Evolutionary conservation across 2,329 filamentous ascomycete genomes (phyloP).

Genomic region (Ambrosiella cleistominuta): DNA sequence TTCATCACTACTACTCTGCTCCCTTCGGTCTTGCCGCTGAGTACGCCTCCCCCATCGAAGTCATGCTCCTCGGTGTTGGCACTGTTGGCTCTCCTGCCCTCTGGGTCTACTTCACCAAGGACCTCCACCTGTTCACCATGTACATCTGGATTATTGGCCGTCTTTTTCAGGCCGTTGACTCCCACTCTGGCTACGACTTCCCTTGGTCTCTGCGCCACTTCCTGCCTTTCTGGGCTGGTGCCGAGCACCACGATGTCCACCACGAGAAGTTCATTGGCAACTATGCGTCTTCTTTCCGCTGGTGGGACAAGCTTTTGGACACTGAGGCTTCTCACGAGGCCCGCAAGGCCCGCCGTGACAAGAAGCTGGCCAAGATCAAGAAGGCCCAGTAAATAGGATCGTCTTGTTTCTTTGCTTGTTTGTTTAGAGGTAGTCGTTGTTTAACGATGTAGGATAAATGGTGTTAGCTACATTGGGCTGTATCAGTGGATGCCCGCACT

Average conservation of each 20-base stretch:
- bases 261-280: constrained; percentile 98
- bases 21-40: constrained; percentile 93
- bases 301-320: constrained; percentile 93
- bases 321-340: constrained; percentile 86
- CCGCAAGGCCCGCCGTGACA: constrained; percentile 64
- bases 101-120: constrained; percentile 64
- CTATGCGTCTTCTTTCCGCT: constrained; percentile 93
- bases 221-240: constrained; percentile 94
- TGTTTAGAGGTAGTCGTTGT: background rate
- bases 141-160: constrained; percentile 89
- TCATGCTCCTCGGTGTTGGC: constrained; percentile 82
- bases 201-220: constrained; percentile 93
- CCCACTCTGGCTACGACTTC: constrained; percentile 96
- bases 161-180: constrained; percentile 93
- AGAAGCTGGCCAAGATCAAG: constrained; percentile 51
- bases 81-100: constrained; percentile 67
- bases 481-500: background rate
- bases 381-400: constrained; percentile 42
- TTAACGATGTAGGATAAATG: background rate
- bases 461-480: background rate
- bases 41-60: constrained; percentile 94
- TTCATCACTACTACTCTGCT: constrained; percentile 96
- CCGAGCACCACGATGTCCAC: constrained; percentile 89
- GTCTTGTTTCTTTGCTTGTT: background rate
- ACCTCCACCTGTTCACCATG: constrained; percentile 94